Evolutionary conservation across 1,284 basidiomycete genomes (phyloP), one percentile per base, ranked within the genome.

Genomic region (Laetiporus sulphureus): DNA sequence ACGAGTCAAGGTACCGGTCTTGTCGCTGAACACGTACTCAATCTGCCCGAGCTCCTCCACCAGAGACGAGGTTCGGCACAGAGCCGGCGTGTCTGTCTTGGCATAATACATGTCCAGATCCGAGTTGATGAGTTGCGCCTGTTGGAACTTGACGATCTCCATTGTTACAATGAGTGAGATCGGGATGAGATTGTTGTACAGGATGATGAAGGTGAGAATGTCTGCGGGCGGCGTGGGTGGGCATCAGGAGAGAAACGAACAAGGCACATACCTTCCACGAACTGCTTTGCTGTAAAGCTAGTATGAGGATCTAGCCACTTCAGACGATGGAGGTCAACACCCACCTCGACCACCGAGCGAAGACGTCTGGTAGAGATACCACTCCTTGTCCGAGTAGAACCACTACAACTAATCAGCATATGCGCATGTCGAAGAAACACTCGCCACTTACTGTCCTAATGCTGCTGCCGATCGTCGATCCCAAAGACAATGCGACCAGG

Each of bases 121-220:
- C 25, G 83, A 93, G 63, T 98, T 99, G 73, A 99, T 99, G 41
- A 98, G 77, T 38, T 88, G 84, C 0, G 96, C 94, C 66, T 98
- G 96, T 63, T 97, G 92, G 58, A 87, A 98, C 63, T 98, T 98
- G 71, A 99, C 96, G 21, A 99, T 88, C 67, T 99, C 96, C 86
- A 99, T 98, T 1, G 96, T 98, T 57, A 99, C 95, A 59, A 99
- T 96, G 52, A 99, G 82, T 46, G 95, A 99, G 60, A 99, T 99
- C 5, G 96, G 96, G 50, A 99, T 98, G 54, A 99, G 72, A 67
- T 99, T 99, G 73, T 98, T 99, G 74, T 98, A 97, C 30, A 97
- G 76, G 61, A 99, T 97, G 66, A 99, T 91, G 68, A 98, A 99
- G 1, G 96, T 99, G 35, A 99, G 72, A 46, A 99, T 92, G 62